A percentile compares a stretch with the other conserved stretches of the same genome.
Conservation (phyloP, 164 flowering plant species). For the Umbellularia californica region DNA sequence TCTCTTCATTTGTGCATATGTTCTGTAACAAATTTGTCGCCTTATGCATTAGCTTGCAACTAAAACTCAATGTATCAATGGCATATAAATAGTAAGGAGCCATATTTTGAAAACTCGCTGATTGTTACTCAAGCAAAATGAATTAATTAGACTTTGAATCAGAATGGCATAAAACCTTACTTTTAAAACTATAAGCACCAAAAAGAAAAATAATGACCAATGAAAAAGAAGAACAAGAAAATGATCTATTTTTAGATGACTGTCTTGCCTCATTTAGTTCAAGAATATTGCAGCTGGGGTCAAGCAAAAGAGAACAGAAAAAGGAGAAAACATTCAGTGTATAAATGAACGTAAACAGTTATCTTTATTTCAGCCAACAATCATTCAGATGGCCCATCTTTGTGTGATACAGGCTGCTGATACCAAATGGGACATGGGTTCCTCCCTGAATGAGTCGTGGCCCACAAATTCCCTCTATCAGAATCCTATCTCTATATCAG, state of each 20-base stretch:
- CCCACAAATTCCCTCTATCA: background rate
- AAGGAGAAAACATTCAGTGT: background rate
- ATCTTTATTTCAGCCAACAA: no score
- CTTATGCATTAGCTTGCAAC: background rate
- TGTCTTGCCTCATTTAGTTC: background rate
- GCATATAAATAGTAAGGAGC: background rate
- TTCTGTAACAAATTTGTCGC: slow-evolving; percentile 30
- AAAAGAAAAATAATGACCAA: no score
- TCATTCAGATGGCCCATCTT: background rate
- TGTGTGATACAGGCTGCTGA: no score
- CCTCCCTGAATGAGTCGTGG: background rate
- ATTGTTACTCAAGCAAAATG: background rate
- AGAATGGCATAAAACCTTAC: background rate
- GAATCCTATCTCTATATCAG: background rate
- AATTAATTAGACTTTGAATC: no score
- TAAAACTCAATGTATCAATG: background rate
- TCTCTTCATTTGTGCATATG: slow-evolving; percentile 52
- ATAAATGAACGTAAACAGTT: no score
- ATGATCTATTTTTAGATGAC: background rate
- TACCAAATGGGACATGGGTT: no score
- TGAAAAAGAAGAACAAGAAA: background rate
- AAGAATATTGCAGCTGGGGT: background rate
- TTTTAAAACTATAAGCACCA: no score
- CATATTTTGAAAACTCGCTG: no score
- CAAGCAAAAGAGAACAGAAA: background rate